Evolutionary conservation across 176 grass and related monocot genomes (phyloP).

Genomic region (Avena insularis): DNA sequence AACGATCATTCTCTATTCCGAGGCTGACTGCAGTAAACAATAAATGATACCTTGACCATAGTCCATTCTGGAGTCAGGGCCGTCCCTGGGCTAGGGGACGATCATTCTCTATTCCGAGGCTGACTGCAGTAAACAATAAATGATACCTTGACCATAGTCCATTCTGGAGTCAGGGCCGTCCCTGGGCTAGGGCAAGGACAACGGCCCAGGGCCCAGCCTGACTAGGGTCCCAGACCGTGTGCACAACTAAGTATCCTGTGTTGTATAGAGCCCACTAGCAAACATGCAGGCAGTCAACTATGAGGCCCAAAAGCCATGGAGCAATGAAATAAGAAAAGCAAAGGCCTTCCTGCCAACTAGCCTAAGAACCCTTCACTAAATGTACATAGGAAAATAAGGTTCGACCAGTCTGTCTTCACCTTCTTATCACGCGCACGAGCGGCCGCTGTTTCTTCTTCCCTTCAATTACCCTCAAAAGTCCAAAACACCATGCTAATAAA

Average conservation of each 20-base stretch:
- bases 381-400: background rate
- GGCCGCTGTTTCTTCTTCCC: background rate
- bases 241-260: background rate
- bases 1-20: too few relatives aligned
- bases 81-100: too few relatives aligned
- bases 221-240: background rate
- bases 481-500: conserved; percentile 4
- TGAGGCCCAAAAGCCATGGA: background rate
- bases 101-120: too few relatives aligned
- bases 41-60: too few relatives aligned
- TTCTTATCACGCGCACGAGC: too few relatives aligned
- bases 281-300: background rate
- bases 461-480: background rate
- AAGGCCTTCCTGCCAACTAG: background rate
- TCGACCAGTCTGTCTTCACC: background rate
- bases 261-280: background rate
- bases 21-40: too few relatives aligned
- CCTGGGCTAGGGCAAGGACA: too few relatives aligned
- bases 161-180: too few relatives aligned
- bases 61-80: too few relatives aligned
- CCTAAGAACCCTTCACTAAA: background rate
- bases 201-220: background rate
- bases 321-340: background rate
- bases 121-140: too few relatives aligned
- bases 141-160: too few relatives aligned